Percentiles rank a stretch among this genome's conserved stretches.
These are phyloP conservation scores for Ochetophila trinervis DNA, from an alignment of 306 rosid species.

Conservation along the genomic window DNA sequence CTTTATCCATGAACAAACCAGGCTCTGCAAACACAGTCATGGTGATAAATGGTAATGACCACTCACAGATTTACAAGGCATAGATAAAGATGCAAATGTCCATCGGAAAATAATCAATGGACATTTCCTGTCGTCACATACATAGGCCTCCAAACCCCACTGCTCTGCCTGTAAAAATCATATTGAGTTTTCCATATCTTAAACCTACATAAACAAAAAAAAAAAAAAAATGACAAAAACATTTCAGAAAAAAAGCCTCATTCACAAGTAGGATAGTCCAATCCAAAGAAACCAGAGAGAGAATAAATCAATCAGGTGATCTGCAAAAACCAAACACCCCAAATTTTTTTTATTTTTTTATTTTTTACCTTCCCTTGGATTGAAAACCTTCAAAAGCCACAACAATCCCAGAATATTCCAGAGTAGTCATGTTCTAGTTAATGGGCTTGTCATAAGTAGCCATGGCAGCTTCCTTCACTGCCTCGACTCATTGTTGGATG, in stretches of 20 bases:
- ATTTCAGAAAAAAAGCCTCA: constrained; percentile 4
- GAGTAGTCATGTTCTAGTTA: constrained; percentile 50
- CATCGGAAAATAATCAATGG: too few species aligned
- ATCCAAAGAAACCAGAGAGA: constrained; percentile 14
- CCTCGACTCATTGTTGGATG: constrained; percentile 99
- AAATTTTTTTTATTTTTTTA: too few species aligned
- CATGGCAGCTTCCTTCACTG: constrained; percentile 98
- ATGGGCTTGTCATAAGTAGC: constrained; percentile 98
- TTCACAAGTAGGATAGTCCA: neutral
- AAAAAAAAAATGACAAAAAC: constrained; percentile 1
- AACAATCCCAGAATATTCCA: constrained; percentile 27
- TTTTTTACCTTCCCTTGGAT: constrained; percentile 41
- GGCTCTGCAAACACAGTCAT: too few species aligned
- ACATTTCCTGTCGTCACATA: too few species aligned
- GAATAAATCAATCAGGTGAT: too few species aligned
- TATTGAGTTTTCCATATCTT: constrained; percentile 54
- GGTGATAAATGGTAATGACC: too few species aligned
- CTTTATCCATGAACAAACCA: too few species aligned
- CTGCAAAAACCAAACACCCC: constrained; percentile 1
- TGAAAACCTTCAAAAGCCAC: constrained; percentile 32
- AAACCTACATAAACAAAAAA: constrained; percentile 33
- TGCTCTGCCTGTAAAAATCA: constrained; percentile 46
- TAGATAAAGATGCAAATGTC: too few species aligned
- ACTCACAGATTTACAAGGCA: too few species aligned
- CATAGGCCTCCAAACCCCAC: constrained; percentile 73